Evolutionary conservation across 768 basidiomycete species (phyloP), one percentile per base, ranked within the genome.

Genomic region (Sporobolomyces pararoseus): DNA sequence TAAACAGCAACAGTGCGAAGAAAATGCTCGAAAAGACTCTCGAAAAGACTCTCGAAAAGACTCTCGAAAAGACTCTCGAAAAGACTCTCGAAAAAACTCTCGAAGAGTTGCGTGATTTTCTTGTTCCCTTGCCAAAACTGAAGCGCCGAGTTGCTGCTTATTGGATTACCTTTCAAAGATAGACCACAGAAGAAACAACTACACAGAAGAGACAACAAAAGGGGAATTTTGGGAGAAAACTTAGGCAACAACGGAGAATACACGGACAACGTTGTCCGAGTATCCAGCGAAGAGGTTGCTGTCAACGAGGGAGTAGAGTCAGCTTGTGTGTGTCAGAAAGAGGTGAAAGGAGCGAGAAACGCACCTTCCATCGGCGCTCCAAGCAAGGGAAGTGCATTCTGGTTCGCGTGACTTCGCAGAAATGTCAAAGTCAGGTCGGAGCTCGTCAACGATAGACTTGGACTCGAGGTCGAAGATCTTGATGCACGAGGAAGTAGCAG

Each of bases 391-490:
- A 23, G 70, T 68, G 80, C 91, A 93, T 82, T 96, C 91, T 39
- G 82, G 82, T 70, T 79, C 76, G 79, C 87, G 84, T 25, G 87
- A 84, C 66, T 86, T 86, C 75, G 84, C 84, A 68, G 87, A 85
- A 76, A 91, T 89, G 71, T 86, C 85, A 80, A 91, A 94, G 77
- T 94, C 89, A 70, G 95, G 92, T 83, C 90, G 92, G 84, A 98
- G 91, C 83, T 98, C 95, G 77, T 98, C 96, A 68, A 99, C 96
- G 78, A 97, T 96, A 27, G 91, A 94, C 81, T 64, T 66, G 17
- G 32, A 51, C 87, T 99, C 95, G 55, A 99, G 85, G 81, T 99
- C 96, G 79, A 98, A 99, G 82, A 99, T 98, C 84, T 98, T 98
- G 83, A 98, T 90, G 80, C 90, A 92, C 80, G 88, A 91, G 73